phyloP scores from a whole-genome alignment of 805 yeast species.

The Diddensiella transvaalensis region DNA sequence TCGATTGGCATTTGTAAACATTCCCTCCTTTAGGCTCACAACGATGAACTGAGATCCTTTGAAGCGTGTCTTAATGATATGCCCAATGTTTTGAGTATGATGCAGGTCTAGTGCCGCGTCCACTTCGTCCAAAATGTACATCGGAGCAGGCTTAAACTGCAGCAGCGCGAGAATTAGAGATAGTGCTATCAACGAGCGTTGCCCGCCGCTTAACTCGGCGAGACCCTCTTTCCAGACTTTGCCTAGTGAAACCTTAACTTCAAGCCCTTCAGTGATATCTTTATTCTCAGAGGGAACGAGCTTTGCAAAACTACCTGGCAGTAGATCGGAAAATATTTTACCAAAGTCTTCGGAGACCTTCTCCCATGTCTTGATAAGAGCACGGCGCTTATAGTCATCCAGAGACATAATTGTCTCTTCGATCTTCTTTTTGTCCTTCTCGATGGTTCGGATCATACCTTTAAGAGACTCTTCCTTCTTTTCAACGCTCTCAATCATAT shows the following conservation, averaged over 20 bases:
- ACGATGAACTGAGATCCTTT: slow-evolving; percentile 95
- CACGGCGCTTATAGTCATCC: slow-evolving; percentile 79
- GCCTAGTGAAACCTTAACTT: slow-evolving; percentile 85
- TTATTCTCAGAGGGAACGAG: slow-evolving; percentile 75
- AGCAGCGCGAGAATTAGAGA: slow-evolving; percentile 87
- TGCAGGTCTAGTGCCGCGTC: slow-evolving; percentile 97
- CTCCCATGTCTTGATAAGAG: slow-evolving; percentile 77
- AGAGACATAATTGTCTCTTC: slow-evolving; percentile 80
- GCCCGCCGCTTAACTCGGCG: slow-evolving; percentile 96
- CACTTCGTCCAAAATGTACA: slow-evolving; percentile 96
- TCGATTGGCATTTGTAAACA: slow-evolving; percentile 96
- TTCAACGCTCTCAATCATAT: slow-evolving; percentile 86
- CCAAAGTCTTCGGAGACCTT: slow-evolving; percentile 91
- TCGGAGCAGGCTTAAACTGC: slow-evolving; percentile 96
- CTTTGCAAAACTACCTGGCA: slow-evolving; percentile 88
- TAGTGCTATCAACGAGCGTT: slow-evolving; percentile 87
- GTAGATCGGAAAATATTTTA: slow-evolving; percentile 75
- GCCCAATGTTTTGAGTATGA: slow-evolving; percentile 97
- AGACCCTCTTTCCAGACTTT: slow-evolving; percentile 93
- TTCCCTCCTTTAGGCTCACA: slow-evolving; percentile 94
- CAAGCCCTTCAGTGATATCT: slow-evolving; percentile 86
- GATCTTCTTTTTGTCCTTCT: slow-evolving; percentile 83
- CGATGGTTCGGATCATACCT: slow-evolving; percentile 80
- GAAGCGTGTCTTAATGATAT: slow-evolving; percentile 88
- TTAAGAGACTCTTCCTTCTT: slow-evolving; percentile 76